Conservation (phyloP, 2,329 filamentous ascomycete genomes). For the Fusarium longipes region DNA sequence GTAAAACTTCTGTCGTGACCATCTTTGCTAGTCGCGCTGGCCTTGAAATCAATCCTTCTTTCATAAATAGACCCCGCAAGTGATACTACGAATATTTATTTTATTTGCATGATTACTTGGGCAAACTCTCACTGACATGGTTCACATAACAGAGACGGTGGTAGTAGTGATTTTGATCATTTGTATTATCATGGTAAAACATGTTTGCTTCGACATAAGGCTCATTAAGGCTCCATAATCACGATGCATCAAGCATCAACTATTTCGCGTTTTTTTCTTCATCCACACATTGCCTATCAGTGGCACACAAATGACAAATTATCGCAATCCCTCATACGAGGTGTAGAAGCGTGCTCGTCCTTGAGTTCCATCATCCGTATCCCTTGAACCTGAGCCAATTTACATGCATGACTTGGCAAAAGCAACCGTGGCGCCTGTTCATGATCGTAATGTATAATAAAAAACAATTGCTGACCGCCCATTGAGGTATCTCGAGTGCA, state of each 20-base stretch:
- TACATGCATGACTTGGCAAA: conserved; percentile 20
- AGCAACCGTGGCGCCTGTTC: conserved; percentile 43
- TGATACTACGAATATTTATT: background rate
- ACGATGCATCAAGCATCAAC: conserved; percentile 33
- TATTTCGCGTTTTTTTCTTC: conserved; percentile 9
- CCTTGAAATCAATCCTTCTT: background rate
- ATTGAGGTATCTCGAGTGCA: conserved; percentile 48
- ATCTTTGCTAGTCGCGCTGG: background rate
- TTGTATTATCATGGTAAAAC: conserved; percentile 12
- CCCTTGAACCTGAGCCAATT: conserved; percentile 6
- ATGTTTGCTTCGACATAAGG: conserved; percentile 11
- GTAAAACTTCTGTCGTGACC: background rate
- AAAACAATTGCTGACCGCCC: conserved; percentile 39
- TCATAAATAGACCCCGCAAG: background rate
- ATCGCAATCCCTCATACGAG: conserved; percentile 21
- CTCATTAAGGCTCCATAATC: conserved; percentile 13
- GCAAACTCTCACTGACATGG: background rate
- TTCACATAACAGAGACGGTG: background rate
- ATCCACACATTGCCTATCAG: conserved; percentile 26
- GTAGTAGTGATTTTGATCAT: background rate
- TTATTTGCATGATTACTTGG: no score
- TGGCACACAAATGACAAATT: conserved; percentile 29
- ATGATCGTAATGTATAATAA: conserved; percentile 44
- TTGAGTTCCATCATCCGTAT: conserved; percentile 30
- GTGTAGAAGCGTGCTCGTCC: conserved; percentile 31